Conservation (phyloP, 768 basidiomycete species). For the Rubroboletus pulcherrimus region DNA sequence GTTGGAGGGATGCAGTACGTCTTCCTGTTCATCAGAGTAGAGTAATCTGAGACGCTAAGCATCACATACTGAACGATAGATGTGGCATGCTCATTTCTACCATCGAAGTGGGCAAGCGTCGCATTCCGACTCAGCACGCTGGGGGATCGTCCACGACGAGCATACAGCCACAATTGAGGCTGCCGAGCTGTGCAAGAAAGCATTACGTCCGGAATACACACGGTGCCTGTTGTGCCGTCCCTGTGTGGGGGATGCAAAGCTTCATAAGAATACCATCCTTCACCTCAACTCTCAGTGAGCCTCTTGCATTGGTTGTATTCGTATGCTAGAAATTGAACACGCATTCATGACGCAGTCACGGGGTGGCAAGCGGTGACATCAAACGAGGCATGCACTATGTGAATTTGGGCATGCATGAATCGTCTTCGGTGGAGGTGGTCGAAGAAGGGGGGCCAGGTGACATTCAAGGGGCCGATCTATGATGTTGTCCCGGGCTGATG, state of each 20-base stretch:
- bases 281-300: background rate
- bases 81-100: background rate
- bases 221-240: conserved; percentile 11
- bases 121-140: background rate
- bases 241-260: background rate
- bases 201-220: too few species aligned
- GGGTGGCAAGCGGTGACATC: too few species aligned
- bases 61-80: background rate
- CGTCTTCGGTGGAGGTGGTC: background rate
- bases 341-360: background rate
- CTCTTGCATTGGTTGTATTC: background rate
- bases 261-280: accelerated
- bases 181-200: background rate
- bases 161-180: background rate
- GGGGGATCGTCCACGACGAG: background rate
- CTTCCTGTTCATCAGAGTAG: background rate
- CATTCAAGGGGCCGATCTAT: background rate
- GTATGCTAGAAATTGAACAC: background rate
- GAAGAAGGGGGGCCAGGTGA: background rate
- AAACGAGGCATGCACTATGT: background rate
- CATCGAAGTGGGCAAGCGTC: background rate
- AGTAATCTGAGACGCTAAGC: background rate
- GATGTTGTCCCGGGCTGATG: background rate
- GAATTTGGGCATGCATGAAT: background rate
- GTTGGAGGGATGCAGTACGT: conserved; percentile 3